phyloP scores from a whole-genome alignment of 352 stramenopile species.

The Globisporangium abappressorium region DNA sequence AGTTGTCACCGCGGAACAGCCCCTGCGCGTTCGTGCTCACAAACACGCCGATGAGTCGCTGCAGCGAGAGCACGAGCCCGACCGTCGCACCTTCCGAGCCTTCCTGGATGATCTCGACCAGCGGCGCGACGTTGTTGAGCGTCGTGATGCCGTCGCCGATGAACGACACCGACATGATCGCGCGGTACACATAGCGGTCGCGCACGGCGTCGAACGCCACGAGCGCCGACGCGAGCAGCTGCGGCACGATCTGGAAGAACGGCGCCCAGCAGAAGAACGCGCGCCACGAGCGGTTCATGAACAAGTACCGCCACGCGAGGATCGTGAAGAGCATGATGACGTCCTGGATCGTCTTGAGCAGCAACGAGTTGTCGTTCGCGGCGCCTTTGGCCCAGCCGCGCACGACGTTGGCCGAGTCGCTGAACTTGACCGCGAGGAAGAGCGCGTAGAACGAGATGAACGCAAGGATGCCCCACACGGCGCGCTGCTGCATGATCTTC shows the following conservation, averaged over 20 bases:
- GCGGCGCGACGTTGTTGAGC: conserved; percentile 14
- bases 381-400: conserved; percentile 24
- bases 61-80: conserved; percentile 23
- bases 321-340: conserved; percentile 14
- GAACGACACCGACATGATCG: conserved; percentile 14
- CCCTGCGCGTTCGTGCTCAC: conserved; percentile 16
- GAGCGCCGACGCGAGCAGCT: conserved; percentile 8
- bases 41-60: conserved; percentile 16
- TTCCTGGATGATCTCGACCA: conserved; percentile 24
- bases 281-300: conserved; percentile 14
- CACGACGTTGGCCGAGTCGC: conserved; percentile 22
- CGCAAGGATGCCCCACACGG: conserved; percentile 38
- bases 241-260: conserved; percentile 12
- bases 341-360: conserved; percentile 16
- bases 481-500: conserved; percentile 57
- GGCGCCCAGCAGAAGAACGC: conserved; percentile 14
- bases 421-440: conserved; percentile 37
- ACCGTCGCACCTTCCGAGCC: conserved; percentile 25
- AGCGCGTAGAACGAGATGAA: conserved; percentile 48
- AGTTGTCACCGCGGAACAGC: conserved; percentile 11
- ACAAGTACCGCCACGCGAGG: conserved; percentile 9
- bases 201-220: conserved; percentile 11
- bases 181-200: conserved; percentile 14
- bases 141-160: conserved; percentile 15
- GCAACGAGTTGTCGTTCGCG: conserved; percentile 14